These are phyloP conservation scores for Dendrocalamus latiflorus DNA, from an alignment of 202 grass and related monocot species.

Conservation along the genomic window DNA sequence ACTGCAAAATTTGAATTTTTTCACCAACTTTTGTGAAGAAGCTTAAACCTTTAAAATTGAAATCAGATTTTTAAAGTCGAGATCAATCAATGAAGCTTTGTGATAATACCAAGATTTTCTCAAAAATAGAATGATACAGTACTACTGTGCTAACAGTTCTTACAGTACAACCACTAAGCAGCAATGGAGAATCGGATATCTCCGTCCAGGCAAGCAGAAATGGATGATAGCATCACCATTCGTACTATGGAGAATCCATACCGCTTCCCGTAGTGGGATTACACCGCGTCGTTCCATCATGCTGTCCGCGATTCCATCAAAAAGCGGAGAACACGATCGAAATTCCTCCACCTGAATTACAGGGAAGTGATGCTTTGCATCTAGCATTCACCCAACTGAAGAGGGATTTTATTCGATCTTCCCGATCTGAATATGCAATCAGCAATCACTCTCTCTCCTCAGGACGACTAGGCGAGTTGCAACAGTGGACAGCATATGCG, in stretches of 20 bases:
- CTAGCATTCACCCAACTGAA: neutral
- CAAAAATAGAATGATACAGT: too few species aligned
- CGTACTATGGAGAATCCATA: neutral
- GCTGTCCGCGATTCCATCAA: neutral
- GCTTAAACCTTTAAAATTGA: too few species aligned
- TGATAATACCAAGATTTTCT: too few species aligned
- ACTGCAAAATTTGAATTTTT: too few species aligned
- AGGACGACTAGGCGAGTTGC: neutral
- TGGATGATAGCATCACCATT: neutral
- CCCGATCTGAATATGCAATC: neutral
- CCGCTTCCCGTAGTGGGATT: constrained; percentile 14
- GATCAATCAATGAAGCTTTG: too few species aligned
- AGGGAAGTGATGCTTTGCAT: constrained; percentile 1
- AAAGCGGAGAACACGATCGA: constrained; percentile 2
- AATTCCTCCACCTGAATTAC: constrained; percentile 31
- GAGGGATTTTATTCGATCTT: neutral
- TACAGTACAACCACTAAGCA: neutral
- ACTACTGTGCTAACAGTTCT: neutral
- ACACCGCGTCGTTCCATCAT: too few species aligned
- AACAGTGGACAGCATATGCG: neutral
- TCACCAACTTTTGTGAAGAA: too few species aligned
- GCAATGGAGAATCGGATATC: neutral
- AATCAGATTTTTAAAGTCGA: too few species aligned
- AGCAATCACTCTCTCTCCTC: too few species aligned
- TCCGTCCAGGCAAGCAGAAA: neutral